These are phyloP conservation scores for Oidiodendron maius DNA, from an alignment of 495 filamentous ascomycete species.

Conservation along the genomic window DNA sequence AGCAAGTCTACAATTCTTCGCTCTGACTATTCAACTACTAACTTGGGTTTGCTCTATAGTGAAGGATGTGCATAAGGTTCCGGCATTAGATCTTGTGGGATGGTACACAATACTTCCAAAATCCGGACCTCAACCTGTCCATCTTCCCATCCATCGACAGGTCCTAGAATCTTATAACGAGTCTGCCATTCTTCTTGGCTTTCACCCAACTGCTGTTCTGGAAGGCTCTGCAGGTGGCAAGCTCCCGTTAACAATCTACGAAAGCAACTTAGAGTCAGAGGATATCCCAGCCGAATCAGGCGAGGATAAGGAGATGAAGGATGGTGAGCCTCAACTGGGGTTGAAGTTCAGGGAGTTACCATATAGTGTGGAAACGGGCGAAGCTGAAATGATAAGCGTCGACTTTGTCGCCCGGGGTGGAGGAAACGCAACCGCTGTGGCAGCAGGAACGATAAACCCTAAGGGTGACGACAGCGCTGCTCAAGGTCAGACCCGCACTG, in stretches of 20 bases:
- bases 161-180: slow-evolving; percentile 74
- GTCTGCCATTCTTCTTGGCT: slow-evolving; percentile 72
- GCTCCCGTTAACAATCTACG: slow-evolving; percentile 85
- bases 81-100: slow-evolving; percentile 81
- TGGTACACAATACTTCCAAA: slow-evolving; percentile 85
- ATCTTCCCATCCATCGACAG: slow-evolving; percentile 71
- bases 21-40: not conserved
- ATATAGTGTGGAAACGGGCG: slow-evolving; percentile 85
- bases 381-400: slow-evolving; percentile 96
- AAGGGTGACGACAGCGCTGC: slow-evolving; percentile 21
- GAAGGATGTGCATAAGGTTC: slow-evolving; percentile 82
- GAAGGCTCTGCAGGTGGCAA: slow-evolving; percentile 56
- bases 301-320: slow-evolving; percentile 68
- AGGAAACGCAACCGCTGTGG: slow-evolving; percentile 65
- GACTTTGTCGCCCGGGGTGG: slow-evolving; percentile 83
- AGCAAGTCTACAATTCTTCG: slow-evolving; percentile 46
- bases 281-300: slow-evolving; percentile 39
- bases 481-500: slow-evolving; percentile 23
- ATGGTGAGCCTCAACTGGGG: slow-evolving; percentile 50
- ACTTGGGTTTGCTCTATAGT: slow-evolving; percentile 38
- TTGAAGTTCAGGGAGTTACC: slow-evolving; percentile 78
- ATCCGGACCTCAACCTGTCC: slow-evolving; percentile 57
- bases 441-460: slow-evolving; percentile 30
- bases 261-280: slow-evolving; percentile 68
- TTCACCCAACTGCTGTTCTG: slow-evolving; percentile 52